These are phyloP conservation scores for Mercurialis annua DNA, from an alignment of 345 rosid species.

Conservation along the genomic window DNA sequence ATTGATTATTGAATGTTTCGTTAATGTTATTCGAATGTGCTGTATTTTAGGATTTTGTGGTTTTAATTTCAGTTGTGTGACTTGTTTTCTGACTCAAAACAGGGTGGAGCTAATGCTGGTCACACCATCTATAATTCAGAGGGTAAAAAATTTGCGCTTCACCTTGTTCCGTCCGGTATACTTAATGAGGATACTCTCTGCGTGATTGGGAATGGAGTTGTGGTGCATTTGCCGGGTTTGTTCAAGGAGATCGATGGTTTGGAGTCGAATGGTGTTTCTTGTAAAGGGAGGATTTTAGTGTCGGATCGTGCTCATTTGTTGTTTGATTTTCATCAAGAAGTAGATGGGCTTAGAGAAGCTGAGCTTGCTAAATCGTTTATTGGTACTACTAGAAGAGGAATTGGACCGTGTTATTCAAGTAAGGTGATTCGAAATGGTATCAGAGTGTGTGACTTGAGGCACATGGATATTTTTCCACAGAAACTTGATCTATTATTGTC, in stretches of 20 bases:
- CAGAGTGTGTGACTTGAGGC: constrained; percentile 86
- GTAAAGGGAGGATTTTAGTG: constrained; percentile 87
- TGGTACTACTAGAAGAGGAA: constrained; percentile 93
- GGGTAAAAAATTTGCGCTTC: constrained; percentile 94
- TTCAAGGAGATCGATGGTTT: constrained; percentile 85
- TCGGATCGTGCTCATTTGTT: constrained; percentile 91
- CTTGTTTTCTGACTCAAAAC: neutral
- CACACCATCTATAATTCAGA: constrained; percentile 94
- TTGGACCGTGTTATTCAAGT: constrained; percentile 89
- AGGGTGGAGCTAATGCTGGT: constrained; percentile 99
- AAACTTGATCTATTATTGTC: constrained; percentile 73
- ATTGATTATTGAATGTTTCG: too few species aligned
- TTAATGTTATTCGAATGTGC: too few species aligned
- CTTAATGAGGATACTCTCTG: constrained; percentile 83
- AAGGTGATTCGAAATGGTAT: constrained; percentile 84
- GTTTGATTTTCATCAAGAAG: constrained; percentile 90
- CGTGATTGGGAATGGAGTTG: constrained; percentile 94
- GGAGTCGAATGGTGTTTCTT: constrained; percentile 73
- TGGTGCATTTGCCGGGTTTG: constrained; percentile 81
- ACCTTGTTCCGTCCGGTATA: constrained; percentile 93
- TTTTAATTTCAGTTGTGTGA: too few species aligned
- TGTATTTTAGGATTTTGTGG: too few species aligned
- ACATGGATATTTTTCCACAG: constrained; percentile 88
- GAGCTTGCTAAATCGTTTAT: constrained; percentile 90
- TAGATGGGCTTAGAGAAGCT: constrained; percentile 81